Evolutionary conservation across 192 early-diverging fungal species (phyloP).

Genomic region (Mortierella alpina): DNA sequence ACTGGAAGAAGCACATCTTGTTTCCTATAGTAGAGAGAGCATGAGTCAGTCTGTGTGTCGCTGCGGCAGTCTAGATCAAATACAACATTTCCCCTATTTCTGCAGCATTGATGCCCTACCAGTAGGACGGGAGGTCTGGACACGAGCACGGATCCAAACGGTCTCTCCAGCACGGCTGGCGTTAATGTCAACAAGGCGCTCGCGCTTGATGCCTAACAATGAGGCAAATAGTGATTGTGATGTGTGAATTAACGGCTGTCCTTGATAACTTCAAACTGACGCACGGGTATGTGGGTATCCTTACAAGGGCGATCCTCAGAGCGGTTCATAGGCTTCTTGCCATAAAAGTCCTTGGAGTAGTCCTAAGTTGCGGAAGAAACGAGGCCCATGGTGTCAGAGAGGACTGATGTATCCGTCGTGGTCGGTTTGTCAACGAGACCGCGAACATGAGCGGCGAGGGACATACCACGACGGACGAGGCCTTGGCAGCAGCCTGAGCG

Average conservation of each 20-base stretch:
- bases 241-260: too few species aligned
- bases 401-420: background rate
- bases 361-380: constrained; percentile 61
- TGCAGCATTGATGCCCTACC: constrained; percentile 56
- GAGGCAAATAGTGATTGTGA: constrained; percentile 1
- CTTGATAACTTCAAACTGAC: too few species aligned
- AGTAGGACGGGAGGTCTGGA: constrained; percentile 89
- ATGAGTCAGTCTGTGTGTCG: background rate
- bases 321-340: constrained; percentile 88
- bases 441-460: background rate
- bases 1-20: constrained; percentile 91
- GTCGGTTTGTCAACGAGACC: background rate
- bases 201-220: constrained; percentile 67
- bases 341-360: constrained; percentile 87
- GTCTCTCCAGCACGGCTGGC: constrained; percentile 74
- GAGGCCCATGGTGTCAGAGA: too few species aligned
- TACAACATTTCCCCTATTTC: background rate
- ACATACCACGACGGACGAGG: constrained; percentile 30
- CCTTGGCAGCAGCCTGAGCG: constrained; percentile 69
- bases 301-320: constrained; percentile 79
- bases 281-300: background rate
- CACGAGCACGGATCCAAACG: constrained; percentile 88
- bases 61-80: background rate
- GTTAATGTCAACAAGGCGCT: constrained; percentile 73
- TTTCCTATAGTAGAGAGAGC: constrained; percentile 54